Evolutionary conservation across 257 asterid genomes (phyloP).

Genomic region (Solanum megistacrolobum): DNA sequence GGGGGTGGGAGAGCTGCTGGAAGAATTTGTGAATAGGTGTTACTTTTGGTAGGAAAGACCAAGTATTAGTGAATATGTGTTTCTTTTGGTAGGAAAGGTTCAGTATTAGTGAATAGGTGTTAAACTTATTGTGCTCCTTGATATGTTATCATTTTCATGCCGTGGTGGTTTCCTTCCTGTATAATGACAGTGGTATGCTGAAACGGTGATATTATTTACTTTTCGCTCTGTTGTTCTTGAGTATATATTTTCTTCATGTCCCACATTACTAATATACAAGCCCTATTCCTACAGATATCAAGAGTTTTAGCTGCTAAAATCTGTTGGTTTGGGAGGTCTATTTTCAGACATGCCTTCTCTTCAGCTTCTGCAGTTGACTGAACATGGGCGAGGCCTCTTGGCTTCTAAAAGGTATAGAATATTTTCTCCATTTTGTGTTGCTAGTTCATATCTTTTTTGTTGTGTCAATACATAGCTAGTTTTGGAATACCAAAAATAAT

Average conservation of each 20-base stretch:
- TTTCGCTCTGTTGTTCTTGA: neutral
- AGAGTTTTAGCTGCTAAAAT: constrained; percentile 17
- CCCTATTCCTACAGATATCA: constrained; percentile 17
- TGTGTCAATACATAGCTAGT: neutral
- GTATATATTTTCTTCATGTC: neutral
- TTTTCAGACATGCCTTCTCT: constrained; percentile 74
- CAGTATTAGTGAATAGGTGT: neutral
- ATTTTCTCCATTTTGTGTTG: neutral
- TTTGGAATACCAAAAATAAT: neutral
- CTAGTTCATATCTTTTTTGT: neutral
- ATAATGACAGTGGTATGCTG: neutral
- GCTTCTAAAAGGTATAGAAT: constrained; percentile 73
- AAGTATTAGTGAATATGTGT: neutral
- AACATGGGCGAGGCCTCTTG: constrained; percentile 86
- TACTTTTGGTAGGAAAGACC: neutral
- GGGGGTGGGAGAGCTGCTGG: neutral
- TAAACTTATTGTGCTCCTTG: neutral
- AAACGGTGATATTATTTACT: neutral
- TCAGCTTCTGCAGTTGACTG: constrained; percentile 96
- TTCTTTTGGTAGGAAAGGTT: neutral
- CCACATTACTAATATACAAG: neutral
- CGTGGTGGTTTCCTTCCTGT: neutral
- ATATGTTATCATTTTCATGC: neutral
- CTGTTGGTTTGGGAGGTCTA: constrained; percentile 28
- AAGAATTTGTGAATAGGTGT: neutral